Base-by-base conservation (phyloP, 108 stramenopile genomes). In the Fistulifera solaris region DNA sequence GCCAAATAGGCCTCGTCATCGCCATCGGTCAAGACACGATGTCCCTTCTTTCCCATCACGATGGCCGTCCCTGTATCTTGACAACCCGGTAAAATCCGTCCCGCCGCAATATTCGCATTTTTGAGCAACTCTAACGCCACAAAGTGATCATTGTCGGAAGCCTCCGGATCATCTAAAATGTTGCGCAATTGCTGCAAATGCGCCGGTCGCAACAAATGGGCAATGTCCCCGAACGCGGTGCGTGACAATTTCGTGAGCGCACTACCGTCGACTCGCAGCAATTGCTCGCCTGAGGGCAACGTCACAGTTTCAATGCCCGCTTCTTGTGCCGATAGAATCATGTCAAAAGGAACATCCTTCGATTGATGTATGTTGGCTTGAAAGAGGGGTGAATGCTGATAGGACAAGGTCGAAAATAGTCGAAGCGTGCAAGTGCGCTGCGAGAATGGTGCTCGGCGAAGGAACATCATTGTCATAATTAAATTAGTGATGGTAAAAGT, bases 11-110 rank as follows among this genome's bases (percentile, higher is more conserved):
- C 83, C n/a, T 95, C 94, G 46, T 97, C 96, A 22, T 92, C 66
- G n/a, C 94, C 96, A 65, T 97, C 94, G 8, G 94, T 95, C 61
- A 97, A 61, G 1, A 95, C 93, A 60, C 72, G 61, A 68, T 92
- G 82, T 25, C 96, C 96, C 35, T 85, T 73, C 63, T 95, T 97
- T 0, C 83, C 96, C 70, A 90, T 74, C 42, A 95, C 80, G 52
- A 97, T 95, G 27, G 93, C 96, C 5, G 96, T 97, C 45, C 96
- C 96, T 0, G 96, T 97, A 72, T 97, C 96, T 63, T 95, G 94
- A 72, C 96, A 97, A 6, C 93, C 86, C 14, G 96, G 96, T 54
- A 97, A 55, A 14, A 97, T 54, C 50, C 92, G 61, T 5, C 70
- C 90, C 6, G 94, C 64, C 7, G 96, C 96, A 68, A 97, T 91